Evolutionary conservation across 108 stramenopile species (phyloP).

Genomic region (Pseudonitzschia delicatissima): DNA sequence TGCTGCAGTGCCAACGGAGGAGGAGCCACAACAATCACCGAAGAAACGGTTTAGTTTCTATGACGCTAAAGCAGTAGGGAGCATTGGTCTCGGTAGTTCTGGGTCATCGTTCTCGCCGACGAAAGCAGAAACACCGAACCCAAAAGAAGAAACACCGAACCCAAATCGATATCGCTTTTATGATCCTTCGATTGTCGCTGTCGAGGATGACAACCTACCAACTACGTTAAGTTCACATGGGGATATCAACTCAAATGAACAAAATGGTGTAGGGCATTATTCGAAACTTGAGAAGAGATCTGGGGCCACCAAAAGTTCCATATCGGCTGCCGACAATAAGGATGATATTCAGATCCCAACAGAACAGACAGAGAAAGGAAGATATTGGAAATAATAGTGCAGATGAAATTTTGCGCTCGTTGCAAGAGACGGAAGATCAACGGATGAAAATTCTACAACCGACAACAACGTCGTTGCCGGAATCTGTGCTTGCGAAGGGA

Average conservation of each 20-base stretch:
- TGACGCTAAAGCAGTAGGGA: slow-evolving; percentile 35
- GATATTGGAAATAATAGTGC: neutral
- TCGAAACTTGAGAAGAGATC: no score
- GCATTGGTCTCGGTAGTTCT: slow-evolving; percentile 27
- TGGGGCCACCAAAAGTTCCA: no score
- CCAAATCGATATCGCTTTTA: slow-evolving; percentile 1
- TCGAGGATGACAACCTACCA: slow-evolving; percentile 3
- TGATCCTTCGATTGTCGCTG: neutral
- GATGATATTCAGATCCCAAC: neutral
- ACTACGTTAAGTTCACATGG: no score
- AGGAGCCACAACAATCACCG: neutral
- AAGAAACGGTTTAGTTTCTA: slow-evolving; percentile 52
- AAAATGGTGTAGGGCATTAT: no score
- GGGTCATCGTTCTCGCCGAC: neutral
- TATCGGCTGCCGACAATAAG: no score
- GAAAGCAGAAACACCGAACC: neutral
- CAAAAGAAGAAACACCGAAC: neutral
- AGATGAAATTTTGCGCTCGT: slow-evolving; percentile 35
- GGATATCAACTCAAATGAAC: no score
- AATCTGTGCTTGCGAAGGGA: neutral
- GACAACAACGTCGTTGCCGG: neutral
- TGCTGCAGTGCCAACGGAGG: neutral
- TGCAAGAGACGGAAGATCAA: slow-evolving; percentile 41
- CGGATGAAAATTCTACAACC: slow-evolving; percentile 25
- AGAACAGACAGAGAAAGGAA: neutral